Base-by-base conservation (phyloP, 2,329 filamentous ascomycete species). In the Paecilomyces dactylethromorphus region DNA sequence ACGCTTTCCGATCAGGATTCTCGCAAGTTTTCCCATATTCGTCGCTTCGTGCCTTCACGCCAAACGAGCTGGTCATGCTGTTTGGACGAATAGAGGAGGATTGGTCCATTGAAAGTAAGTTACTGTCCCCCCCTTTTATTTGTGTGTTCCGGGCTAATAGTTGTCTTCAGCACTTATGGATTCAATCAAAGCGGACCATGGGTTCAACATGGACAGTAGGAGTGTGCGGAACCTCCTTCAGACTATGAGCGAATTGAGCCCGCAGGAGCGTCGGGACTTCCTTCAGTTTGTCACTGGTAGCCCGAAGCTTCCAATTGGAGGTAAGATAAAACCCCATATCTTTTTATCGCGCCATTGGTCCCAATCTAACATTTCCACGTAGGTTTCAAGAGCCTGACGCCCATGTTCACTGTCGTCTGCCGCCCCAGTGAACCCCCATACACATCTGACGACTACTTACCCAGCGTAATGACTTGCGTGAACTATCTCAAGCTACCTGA, bases 401-500 rank as follows among this genome's bases (percentile, higher is more conserved):
- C 94, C 21, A 97, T 97, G 88, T 97, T 99, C 73, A 99, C 94
- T 2, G 94, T 99, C 62, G 94, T 99, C 51, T 97, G 94, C 82
- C 97, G 97, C 76, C 93, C 93, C n/a, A 96, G 91, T 74, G 94
- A 99, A 71, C 87, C 91, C 15, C 94, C 94, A 1, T 94, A 92
- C 74, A 89, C 88, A 3, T 93, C 93, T 3, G 94, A 99, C 70
- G 94, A 99, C 78, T 99, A 97, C 69, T 83, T 99, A n/a, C 94
- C 95, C 12, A 97, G 92, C 72, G 95, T 99, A 73, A 99, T 99
- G 95, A 99, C 95, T 11, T 99, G 95, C 74, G 94, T 96, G 76
- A 99, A 99, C 76, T 99, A 99, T 73, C 85, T 99, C 68, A 99
- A 99, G 78, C 83, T 99, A 70, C 94, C 94, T 21, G 91, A 99